Evolutionary conservation across 2,329 filamentous ascomycete species (phyloP), one percentile per base, ranked within the genome.

Genomic region (Alternaria viburni): DNA sequence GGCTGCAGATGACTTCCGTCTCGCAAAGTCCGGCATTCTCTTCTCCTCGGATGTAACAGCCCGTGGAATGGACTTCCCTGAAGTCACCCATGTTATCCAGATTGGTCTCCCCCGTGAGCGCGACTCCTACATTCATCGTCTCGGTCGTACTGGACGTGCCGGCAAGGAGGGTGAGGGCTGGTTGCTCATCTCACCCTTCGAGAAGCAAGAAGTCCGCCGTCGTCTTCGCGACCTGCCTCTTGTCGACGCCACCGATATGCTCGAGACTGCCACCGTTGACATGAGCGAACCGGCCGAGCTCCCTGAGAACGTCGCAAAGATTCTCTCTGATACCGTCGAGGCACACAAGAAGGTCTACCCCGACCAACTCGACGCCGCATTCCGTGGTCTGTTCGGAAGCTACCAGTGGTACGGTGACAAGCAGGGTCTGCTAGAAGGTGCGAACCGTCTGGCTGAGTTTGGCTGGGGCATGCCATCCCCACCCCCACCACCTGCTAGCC

Each of bases 121-220:
- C 32, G 83, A 86, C 21, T 80, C 83, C 41, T 86, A 86, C 74
- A 82, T 86, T 52, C 84, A 86, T 68, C 83, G 84, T 59, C 78
- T 86, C 50, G 84, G 84, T 32, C 84, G 84, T 60, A 86, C 84
- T 10, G 84, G 79, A 59, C 90, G 93, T 73, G 91, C 91, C 26
- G 88, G 89, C 65, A 91, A 92, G 77, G 84, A 88, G 69, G 92
- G 92, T 47, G 84, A 92, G 73, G 91, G 90, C 60, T 93, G 87
- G 85, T 78, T 94, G 32, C 78, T 95, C 50, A 66, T 93, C 2
- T 82, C 87, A 1, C 79, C 87, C 11, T 73, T 83, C 13, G 89
- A 92, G 70, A 76, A 85, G 7, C 17, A 67, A 0, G 77, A 81
- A 47, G 82, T 87, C 4, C 83, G 86, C 47, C 70, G 74, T 10